Conservation (phyloP, 768 basidiomycete genomes). For the Suillus luteus region DNA sequence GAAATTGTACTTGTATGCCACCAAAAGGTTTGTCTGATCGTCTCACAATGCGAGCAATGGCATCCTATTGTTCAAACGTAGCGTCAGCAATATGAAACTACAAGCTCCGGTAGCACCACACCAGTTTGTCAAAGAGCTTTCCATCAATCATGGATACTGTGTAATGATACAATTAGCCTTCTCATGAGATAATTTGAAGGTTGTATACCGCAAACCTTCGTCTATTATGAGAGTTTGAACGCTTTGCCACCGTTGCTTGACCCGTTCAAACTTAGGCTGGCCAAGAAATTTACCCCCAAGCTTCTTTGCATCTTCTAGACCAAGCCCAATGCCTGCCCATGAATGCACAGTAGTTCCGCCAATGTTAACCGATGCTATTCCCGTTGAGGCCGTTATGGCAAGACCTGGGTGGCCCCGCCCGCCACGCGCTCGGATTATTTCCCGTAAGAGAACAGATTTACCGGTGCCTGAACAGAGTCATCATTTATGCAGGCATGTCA, state of each 20-base stretch:
- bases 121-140: slow-evolving; percentile 77
- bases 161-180: slow-evolving; percentile 7
- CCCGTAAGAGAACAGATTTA: slow-evolving; percentile 78
- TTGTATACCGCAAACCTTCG: slow-evolving; percentile 57
- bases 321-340: slow-evolving; percentile 81
- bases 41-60: slow-evolving; percentile 61
- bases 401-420: slow-evolving; percentile 39
- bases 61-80: slow-evolving; percentile 47
- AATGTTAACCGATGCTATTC: slow-evolving; percentile 82
- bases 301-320: slow-evolving; percentile 52
- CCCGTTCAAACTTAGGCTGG: slow-evolving; percentile 37
- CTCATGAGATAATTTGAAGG: background rate
- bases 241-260: slow-evolving; percentile 62
- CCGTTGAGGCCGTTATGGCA: slow-evolving; percentile 81
- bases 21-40: slow-evolving; percentile 66
- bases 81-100: slow-evolving; percentile 34
- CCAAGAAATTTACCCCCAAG: slow-evolving; percentile 57
- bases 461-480: slow-evolving; percentile 57
- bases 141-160: slow-evolving; percentile 92
- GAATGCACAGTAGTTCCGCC: slow-evolving; percentile 82
- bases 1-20: slow-evolving; percentile 85
- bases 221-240: slow-evolving; percentile 78
- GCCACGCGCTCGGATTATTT: slow-evolving; percentile 61
- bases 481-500: slow-evolving; percentile 9
- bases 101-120: slow-evolving; percentile 28